Conservation (phyloP, 306 rosid species). For the Quercus rubra region DNA sequence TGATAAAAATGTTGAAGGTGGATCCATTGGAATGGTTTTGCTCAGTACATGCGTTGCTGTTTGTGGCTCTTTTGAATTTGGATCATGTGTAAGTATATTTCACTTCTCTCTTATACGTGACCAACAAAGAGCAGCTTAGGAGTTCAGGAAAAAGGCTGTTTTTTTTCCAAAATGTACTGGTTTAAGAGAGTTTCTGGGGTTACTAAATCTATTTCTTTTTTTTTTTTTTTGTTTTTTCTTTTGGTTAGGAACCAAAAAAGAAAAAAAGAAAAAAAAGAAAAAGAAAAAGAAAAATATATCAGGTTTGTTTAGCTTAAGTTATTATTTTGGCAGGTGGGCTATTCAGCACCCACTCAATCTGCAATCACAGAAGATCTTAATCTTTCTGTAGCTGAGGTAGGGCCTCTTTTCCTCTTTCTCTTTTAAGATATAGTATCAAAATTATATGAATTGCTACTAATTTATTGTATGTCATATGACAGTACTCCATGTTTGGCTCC, state of each 20-base stretch:
- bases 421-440: background rate
- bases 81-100: slow-evolving; percentile 65
- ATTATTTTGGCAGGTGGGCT: slow-evolving; percentile 49
- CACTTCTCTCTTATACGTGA: background rate
- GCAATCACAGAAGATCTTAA: slow-evolving; percentile 49
- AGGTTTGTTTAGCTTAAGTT: slow-evolving; percentile 27
- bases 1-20: slow-evolving; percentile 26
- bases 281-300: background rate
- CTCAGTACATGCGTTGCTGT: slow-evolving; percentile 71
- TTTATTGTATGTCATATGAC: slow-evolving; percentile 11
- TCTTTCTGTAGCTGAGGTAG: slow-evolving; percentile 46
- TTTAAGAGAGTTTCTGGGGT: slow-evolving; percentile 4
- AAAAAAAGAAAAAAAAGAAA: background rate
- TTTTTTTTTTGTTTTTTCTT: background rate
- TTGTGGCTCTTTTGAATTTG: slow-evolving; percentile 82
- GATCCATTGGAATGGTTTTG: slow-evolving; percentile 70
- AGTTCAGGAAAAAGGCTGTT: background rate
- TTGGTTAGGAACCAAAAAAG: slow-evolving; percentile 21
- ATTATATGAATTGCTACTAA: background rate
- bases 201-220: background rate
- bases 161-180: background rate
- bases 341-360: slow-evolving; percentile 51
- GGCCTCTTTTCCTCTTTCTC: background rate
- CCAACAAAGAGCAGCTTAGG: background rate
- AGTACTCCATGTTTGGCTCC: slow-evolving; percentile 89